Percentiles rank a stretch among this genome's conserved stretches.
Evolutionary conservation across 1,284 basidiomycete genomes (phyloP).

Genomic region (Sporisorium graminicola): DNA sequence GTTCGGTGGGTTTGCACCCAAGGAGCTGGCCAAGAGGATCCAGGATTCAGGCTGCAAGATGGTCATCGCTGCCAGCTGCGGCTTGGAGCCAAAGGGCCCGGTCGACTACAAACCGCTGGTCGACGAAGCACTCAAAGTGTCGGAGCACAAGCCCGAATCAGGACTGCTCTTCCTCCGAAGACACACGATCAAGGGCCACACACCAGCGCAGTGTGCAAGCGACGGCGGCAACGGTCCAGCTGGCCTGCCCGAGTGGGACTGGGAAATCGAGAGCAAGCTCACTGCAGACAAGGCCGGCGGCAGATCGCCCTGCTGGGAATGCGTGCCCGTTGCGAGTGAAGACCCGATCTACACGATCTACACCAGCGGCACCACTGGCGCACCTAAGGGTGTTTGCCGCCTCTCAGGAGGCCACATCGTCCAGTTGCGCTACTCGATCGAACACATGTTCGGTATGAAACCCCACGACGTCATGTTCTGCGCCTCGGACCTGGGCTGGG

Average conservation of each 20-base stretch:
- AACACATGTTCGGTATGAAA: slow-evolving; percentile 61
- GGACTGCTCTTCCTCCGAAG: slow-evolving; percentile 56
- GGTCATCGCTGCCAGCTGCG: slow-evolving; percentile 62
- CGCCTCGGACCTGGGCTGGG: slow-evolving; percentile 58
- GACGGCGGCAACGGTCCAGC: slow-evolving; percentile 30
- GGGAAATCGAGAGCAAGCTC: slow-evolving; percentile 50
- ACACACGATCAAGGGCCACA: slow-evolving; percentile 57
- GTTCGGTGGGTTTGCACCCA: slow-evolving; percentile 66
- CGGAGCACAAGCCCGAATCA: slow-evolving; percentile 53
- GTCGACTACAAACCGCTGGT: slow-evolving; percentile 66
- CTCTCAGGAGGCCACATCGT: slow-evolving; percentile 64
- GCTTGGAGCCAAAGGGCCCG: slow-evolving; percentile 63
- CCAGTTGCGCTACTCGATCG: slow-evolving; percentile 58
- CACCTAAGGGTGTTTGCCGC: slow-evolving; percentile 63
- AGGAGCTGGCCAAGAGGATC: slow-evolving; percentile 65
- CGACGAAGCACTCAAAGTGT: slow-evolving; percentile 52
- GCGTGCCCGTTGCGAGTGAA: slow-evolving; percentile 56
- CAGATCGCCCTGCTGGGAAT: slow-evolving; percentile 51
- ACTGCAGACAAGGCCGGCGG: slow-evolving; percentile 33
- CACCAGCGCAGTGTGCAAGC: slow-evolving; percentile 23
- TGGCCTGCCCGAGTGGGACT: slow-evolving; percentile 57
- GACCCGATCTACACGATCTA: slow-evolving; percentile 61
- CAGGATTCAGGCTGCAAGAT: slow-evolving; percentile 59
- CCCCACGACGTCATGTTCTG: slow-evolving; percentile 56
- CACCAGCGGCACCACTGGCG: slow-evolving; percentile 63